Conservation (phyloP, 768 basidiomycete genomes). For the Lactarius evosmus region DNA sequence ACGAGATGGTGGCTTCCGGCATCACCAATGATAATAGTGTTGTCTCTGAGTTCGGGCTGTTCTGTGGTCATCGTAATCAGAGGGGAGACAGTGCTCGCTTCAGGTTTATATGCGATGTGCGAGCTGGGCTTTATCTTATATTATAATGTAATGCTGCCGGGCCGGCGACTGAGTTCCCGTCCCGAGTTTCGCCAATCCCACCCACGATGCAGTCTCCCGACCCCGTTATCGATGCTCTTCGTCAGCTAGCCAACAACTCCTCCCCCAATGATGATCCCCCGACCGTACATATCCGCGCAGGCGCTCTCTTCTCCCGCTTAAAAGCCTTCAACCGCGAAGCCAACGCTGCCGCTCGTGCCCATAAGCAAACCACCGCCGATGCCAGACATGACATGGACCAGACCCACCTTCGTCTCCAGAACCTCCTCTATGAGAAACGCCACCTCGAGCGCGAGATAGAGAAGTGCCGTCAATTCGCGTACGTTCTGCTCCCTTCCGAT, state of each 20-base stretch:
- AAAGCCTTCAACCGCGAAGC: constrained; percentile 75
- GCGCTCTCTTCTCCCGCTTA: constrained; percentile 74
- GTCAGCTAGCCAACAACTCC: constrained; percentile 54
- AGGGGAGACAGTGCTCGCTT: not conserved
- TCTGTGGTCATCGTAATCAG: constrained; percentile 57
- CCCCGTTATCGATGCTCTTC: constrained; percentile 57
- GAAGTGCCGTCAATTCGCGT: constrained; percentile 92
- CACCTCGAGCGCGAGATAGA: constrained; percentile 90
- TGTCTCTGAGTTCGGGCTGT: constrained; percentile 73
- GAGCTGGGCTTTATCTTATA: not conserved
- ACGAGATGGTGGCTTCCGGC: not conserved
- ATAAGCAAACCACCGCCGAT: constrained; percentile 68
- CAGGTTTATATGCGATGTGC: not conserved
- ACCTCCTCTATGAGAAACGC: constrained; percentile 83
- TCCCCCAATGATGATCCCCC: constrained; percentile 46
- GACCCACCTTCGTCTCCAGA: constrained; percentile 81
- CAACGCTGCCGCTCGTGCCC: constrained; percentile 64
- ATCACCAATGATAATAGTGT: constrained; percentile 83
- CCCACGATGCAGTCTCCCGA: constrained; percentile 38
- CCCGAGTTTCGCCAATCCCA: not conserved
- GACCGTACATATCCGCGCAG: constrained; percentile 59
- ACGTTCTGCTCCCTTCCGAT: constrained; percentile 34
- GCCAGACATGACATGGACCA: constrained; percentile 89
- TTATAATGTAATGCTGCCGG: not conserved
- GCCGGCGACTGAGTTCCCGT: no score